Conservation (phyloP, 192 early-diverging fungal genomes). For the Coemansia sp. region DNA sequence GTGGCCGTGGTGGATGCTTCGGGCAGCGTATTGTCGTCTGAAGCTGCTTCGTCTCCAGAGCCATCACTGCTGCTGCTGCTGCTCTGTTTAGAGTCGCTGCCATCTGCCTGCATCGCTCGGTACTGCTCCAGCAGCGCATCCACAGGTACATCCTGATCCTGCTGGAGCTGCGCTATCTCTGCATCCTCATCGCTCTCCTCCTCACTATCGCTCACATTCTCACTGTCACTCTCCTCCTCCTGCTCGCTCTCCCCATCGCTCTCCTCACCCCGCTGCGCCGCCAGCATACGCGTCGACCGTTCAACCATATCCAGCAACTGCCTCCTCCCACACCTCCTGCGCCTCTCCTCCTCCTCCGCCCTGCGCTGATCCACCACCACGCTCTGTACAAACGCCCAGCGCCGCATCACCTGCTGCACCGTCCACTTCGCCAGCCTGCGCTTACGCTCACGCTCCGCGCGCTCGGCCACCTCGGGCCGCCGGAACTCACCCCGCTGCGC, state of each 20-base stretch:
- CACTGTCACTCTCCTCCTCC: slow-evolving; percentile 2
- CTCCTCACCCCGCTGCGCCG: slow-evolving; percentile 48
- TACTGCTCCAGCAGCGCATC: slow-evolving; percentile 59
- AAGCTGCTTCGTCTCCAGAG: too few species aligned
- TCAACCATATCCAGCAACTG: slow-evolving; percentile 70
- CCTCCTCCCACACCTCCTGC: slow-evolving; percentile 59
- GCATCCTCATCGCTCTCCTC: slow-evolving; percentile 7
- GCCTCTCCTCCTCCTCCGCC: slow-evolving; percentile 59
- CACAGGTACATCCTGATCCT: slow-evolving; percentile 64
- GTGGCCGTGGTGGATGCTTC: background rate
- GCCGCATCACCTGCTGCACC: slow-evolving; percentile 61
- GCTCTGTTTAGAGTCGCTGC: slow-evolving; percentile 2
- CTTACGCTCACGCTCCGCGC: slow-evolving; percentile 17
- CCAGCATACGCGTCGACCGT: slow-evolving; percentile 67
- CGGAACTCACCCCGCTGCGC: slow-evolving; percentile 24
- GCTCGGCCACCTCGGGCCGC: slow-evolving; percentile 18
- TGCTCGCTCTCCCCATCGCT: slow-evolving; percentile 11
- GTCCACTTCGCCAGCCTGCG: slow-evolving; percentile 64
- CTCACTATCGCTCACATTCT: background rate
- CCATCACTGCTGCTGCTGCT: background rate
- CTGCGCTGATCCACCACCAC: slow-evolving; percentile 60
- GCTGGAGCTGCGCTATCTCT: slow-evolving; percentile 56
- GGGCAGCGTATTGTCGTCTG: background rate
- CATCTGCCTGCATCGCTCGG: slow-evolving; percentile 26
- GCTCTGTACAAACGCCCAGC: slow-evolving; percentile 67